Base-by-base conservation (phyloP, 139 green algal species). In the Tetraselmis striata region DNA sequence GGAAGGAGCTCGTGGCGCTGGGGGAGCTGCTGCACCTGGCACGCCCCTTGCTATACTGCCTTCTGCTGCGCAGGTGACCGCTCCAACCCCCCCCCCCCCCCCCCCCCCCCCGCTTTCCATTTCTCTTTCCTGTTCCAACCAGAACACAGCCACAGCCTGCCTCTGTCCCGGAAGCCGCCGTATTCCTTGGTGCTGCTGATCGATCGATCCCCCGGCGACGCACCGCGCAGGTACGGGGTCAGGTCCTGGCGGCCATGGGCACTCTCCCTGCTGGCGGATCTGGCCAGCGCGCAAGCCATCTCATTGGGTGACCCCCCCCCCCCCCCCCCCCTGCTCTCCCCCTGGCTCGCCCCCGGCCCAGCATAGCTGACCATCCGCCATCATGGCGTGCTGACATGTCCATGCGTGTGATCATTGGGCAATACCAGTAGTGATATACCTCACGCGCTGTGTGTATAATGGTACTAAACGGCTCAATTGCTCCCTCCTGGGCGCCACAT, bases 1-100 rank as follows among this genome's bases (percentile, higher is more conserved):
- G 45, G 45, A 5, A 18, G 11, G 45, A 86, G 2, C 83, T 95
- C 24, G 32, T 96, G 30, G 85, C 84, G 75, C 31, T 86, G 2
- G 89, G 83, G 1, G 93, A 97, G 84, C 59, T 95, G 27, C 84
- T 94, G 28, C 77, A 93, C 89, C 90, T 96, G 27, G 79, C 92
- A 83, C 83, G 94, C 18, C 94, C 94, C 0, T 77, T 97, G 1
- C 18, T 94, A 1, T 96, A 97, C 59, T 85, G 90, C 0, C 30
- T 82, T 23, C 28, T 92, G 79, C 87, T 96, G 45, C 85, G 86
- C 1, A 81, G 82, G 90, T 91, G 74, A 30, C 85, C 59, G n/a
- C n/a, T n/a, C n/a, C n/a, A n/a, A n/a, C n/a, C n/a, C n/a, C n/a
- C n/a, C n/a, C n/a, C n/a, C n/a, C n/a, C n/a, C n/a, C n/a, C n/a